A percentile compares a stretch with the other conserved stretches of the same genome.
Conservation (phyloP, 2,329 filamentous ascomycete species). For the Ophiobolus disseminans region DNA sequence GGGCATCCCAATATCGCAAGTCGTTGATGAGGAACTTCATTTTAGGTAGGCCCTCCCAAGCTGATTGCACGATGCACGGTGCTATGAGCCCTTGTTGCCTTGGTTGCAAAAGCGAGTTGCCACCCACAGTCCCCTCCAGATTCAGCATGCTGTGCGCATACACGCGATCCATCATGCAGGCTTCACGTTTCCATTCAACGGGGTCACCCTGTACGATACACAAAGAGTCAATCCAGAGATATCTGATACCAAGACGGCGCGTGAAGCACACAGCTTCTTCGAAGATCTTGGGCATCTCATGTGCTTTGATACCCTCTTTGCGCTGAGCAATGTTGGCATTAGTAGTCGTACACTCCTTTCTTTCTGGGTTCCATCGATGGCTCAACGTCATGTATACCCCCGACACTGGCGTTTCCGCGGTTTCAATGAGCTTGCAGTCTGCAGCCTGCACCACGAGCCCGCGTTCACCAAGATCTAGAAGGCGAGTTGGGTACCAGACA, state of each 20-base stretch:
- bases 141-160: neutral
- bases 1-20: neutral
- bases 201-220: neutral
- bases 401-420: neutral
- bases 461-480: neutral
- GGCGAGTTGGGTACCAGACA: neutral
- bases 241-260: neutral
- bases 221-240: conserved; percentile 3
- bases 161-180: neutral
- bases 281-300: neutral
- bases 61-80: neutral
- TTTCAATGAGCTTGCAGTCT: neutral
- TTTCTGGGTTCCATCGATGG: neutral
- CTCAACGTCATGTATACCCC: neutral
- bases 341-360: neutral
- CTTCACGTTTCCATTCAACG: neutral
- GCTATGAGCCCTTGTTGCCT: neutral
- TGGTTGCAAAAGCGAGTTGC: neutral
- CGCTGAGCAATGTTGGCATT: neutral
- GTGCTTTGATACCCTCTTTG: neutral
- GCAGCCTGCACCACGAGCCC: too few species aligned
- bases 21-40: neutral
- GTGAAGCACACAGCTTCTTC: neutral
- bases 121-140: neutral
- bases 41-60: neutral